Conservation (phyloP, 352 stramenopile species). For the Phytophthora ohioensis region DNA sequence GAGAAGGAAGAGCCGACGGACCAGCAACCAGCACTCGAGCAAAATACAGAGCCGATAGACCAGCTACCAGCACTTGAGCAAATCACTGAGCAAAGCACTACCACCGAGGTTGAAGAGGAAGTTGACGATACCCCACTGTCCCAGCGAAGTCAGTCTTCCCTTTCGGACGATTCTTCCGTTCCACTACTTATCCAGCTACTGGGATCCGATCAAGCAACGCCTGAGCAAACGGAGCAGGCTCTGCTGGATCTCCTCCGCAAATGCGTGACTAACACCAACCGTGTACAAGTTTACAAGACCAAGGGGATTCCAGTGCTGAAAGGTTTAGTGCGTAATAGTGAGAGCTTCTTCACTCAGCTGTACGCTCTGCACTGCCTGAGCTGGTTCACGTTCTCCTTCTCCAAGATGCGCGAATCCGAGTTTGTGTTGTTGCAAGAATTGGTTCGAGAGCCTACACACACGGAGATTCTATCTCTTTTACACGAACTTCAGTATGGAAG, state of each 20-base stretch:
- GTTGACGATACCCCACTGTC: background rate
- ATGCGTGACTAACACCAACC: conserved; percentile 2
- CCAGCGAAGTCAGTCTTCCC: conserved; percentile 8
- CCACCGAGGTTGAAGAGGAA: background rate
- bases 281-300: conserved; percentile 8
- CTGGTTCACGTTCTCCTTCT: conserved; percentile 36
- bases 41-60: too few species aligned
- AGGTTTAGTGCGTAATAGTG: background rate
- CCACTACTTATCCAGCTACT: conserved; percentile 15
- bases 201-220: background rate
- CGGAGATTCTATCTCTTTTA: conserved; percentile 17
- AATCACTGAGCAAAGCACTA: background rate
- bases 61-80: background rate
- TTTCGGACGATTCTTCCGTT: conserved; percentile 16
- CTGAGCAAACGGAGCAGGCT: conserved; percentile 2
- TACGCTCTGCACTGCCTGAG: conserved; percentile 35
- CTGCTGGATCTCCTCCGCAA: conserved; percentile 2
- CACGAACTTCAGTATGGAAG: conserved; percentile 12
- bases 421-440: conserved; percentile 17
- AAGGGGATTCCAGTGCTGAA: conserved; percentile 2
- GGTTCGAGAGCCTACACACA: conserved; percentile 11
- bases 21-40: too few species aligned
- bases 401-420: conserved; percentile 22
- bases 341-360: conserved; percentile 17
- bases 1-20: too few species aligned